Conservation (phyloP, 495 filamentous ascomycete species). For the Bombardia bombarda region DNA sequence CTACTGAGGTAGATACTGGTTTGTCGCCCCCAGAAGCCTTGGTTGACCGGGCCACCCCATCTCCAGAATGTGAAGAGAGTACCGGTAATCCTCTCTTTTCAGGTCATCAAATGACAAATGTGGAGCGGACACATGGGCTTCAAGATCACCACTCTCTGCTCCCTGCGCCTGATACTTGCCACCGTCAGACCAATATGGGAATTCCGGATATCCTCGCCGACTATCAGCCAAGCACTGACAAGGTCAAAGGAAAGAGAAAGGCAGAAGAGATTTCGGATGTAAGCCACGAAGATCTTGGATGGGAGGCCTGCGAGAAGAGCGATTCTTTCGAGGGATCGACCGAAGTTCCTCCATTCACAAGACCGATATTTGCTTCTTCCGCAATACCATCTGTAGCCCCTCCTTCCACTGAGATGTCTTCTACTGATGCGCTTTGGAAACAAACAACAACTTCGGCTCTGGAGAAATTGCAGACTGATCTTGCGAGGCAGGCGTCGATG, state of each 20-base stretch:
- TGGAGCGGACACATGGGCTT: not conserved
- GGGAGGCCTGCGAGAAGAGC: not conserved
- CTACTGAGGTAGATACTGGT: too few relatives aligned
- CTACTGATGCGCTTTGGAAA: too few relatives aligned
- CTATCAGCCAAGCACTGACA: not conserved
- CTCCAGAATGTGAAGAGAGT: too few relatives aligned
- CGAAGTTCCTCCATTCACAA: too few relatives aligned
- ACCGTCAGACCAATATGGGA: constrained; percentile 17
- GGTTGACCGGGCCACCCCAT: too few relatives aligned
- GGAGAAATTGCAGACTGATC: not conserved
- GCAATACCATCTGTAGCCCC: too few relatives aligned
- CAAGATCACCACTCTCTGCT: too few relatives aligned
- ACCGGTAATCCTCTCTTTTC: too few relatives aligned
- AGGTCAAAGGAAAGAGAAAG: constrained; percentile 21
- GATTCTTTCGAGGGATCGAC: too few relatives aligned
- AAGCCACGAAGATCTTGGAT: constrained; percentile 18
- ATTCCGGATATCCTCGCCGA: constrained; percentile 25
- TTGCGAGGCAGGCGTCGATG: not conserved
- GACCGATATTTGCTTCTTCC: too few relatives aligned
- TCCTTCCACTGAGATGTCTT: too few relatives aligned
- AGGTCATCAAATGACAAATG: not conserved
- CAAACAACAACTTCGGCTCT: not conserved
- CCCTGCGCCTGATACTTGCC: not conserved
- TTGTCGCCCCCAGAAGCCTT: too few relatives aligned
- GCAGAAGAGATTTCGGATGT: constrained; percentile 27